Evolutionary conservation across 2,329 filamentous ascomycete species (phyloP).

Genomic region (Huntiella abstrusa): DNA sequence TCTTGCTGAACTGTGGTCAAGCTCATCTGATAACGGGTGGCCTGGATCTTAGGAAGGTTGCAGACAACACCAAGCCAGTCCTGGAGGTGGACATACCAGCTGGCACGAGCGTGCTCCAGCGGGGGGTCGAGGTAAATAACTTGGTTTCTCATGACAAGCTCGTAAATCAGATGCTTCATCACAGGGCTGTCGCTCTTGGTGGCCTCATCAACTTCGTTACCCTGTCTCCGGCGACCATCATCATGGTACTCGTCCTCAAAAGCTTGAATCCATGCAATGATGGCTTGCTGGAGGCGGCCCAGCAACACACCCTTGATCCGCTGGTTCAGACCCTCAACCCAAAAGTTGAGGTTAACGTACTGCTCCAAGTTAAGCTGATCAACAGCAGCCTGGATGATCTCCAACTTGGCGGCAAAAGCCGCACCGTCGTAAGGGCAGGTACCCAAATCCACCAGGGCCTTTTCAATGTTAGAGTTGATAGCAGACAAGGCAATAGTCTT

Average conservation of each 20-base stretch:
- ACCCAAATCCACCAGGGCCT: conserved; percentile 64
- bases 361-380: conserved; percentile 94
- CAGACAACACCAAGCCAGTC: conserved; percentile 87
- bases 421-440: conserved; percentile 64
- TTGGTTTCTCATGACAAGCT: conserved; percentile 95
- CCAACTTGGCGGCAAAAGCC: conserved; percentile 64
- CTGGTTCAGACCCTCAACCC: conserved; percentile 74
- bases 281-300: conserved; percentile 64
- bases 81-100: conserved; percentile 84
- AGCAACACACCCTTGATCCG: conserved; percentile 68
- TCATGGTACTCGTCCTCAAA: conserved; percentile 48
- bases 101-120: conserved; percentile 74
- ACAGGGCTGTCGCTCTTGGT: conserved; percentile 36
- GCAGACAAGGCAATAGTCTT: conserved; percentile 65
- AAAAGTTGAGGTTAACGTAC: conserved; percentile 79
- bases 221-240: conserved; percentile 33
- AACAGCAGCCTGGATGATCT: conserved; percentile 75
- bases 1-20: conserved; percentile 47
- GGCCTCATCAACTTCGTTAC: conserved; percentile 24
- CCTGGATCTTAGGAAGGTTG: conserved; percentile 84
- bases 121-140: conserved; percentile 93
- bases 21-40: conserved; percentile 83
- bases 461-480: conserved; percentile 66
- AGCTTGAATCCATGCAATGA: conserved; percentile 69
- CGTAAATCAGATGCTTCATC: conserved; percentile 61